A percentile compares a stretch with the other conserved stretches of the same genome.
These are phyloP conservation scores for Cyberlindnera americana DNA, from an alignment of 805 yeast genomes.

Conservation along the genomic window DNA sequence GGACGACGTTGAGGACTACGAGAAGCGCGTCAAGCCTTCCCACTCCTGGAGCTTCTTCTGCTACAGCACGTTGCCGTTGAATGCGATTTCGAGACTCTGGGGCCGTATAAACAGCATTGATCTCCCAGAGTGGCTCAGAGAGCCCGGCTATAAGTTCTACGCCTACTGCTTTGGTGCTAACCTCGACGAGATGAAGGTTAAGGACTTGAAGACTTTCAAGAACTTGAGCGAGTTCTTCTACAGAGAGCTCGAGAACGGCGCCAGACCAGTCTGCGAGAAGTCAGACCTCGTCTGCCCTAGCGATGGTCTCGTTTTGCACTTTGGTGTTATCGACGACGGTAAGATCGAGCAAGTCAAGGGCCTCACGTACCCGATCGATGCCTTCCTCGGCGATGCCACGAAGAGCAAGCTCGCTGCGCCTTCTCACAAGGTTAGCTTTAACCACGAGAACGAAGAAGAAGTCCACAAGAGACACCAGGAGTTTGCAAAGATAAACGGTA, in stretches of 20 bases:
- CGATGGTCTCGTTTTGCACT: slow-evolving; percentile 85
- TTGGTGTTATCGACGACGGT: slow-evolving; percentile 78
- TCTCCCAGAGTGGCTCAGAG: slow-evolving; percentile 85
- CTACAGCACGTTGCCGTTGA: slow-evolving; percentile 85
- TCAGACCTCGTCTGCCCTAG: slow-evolving; percentile 81
- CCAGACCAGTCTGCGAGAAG: slow-evolving; percentile 67
- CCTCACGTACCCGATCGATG: slow-evolving; percentile 85
- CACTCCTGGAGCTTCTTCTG: slow-evolving; percentile 88
- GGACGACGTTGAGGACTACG: slow-evolving; percentile 25
- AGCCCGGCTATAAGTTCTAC: slow-evolving; percentile 76
- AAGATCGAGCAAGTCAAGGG: slow-evolving; percentile 97
- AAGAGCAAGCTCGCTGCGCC: slow-evolving; percentile 50
- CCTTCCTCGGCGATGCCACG: slow-evolving; percentile 66
- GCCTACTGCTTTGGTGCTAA: slow-evolving; percentile 82
- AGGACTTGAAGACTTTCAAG: slow-evolving; percentile 66
- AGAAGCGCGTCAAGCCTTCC: slow-evolving; percentile 47
- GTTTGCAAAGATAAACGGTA: slow-evolving; percentile 76
- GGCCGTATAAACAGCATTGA: slow-evolving; percentile 82
- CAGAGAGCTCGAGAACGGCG: slow-evolving; percentile 72
- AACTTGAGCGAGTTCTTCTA: slow-evolving; percentile 92
- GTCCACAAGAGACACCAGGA: slow-evolving; percentile 56
- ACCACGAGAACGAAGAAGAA: slow-evolving; percentile 36
- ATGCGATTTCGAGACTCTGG: slow-evolving; percentile 91
- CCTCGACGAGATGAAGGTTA: slow-evolving; percentile 82
- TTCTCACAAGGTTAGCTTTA: slow-evolving; percentile 43